Base-by-base conservation (phyloP, 108 stramenopile species). In the Cyclotella baltica region DNA sequence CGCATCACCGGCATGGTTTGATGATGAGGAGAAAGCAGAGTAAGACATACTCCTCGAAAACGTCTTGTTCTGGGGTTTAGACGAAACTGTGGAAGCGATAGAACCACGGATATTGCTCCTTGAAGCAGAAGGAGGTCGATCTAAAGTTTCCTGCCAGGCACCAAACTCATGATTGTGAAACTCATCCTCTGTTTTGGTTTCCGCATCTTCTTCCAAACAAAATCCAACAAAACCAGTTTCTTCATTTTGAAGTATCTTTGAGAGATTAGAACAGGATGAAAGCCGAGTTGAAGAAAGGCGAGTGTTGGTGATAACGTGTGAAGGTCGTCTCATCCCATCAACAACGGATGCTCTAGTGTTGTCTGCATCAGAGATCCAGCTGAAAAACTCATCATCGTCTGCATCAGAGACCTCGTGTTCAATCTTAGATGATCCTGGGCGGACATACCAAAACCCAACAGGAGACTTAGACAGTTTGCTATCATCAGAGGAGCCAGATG, bases 31-130 rank as follows among this genome's bases (percentile, higher is more conserved):
- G 59, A 89, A 75, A 10, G 85, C 89, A 23, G 91, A 88, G 76
- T 89, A 92, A 37, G 78, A 79, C 40, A 79, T 67, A 46, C 88
- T 89, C 53, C 76, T 72, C 37, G 75, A 75, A 31, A 86, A 72
- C n/a, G 48, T 55, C 71, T 84, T 78, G 34, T 59, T 61, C 22
- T 37, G 35, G 9, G 48, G 33, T 30, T 16, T 15, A 51, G 34
- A 38, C 13, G 63, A 22, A 23, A 30, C 29, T 9, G 63, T 40
- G 33, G 6, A 34, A n/a, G 59, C 59, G 1, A 61, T n/a, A 8
- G 59, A 61, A 31, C 59, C 34, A 18, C 15, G 33, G n/a, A 61
- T 18, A 31, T 61, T 61, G 59, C 31, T 61, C 31, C 59, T 61
- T 61, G 59, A 34, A 18, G 59, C 4, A 52, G 51, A 61, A 16